Evolutionary conservation across 306 rosid genomes (phyloP).

Genomic region (Betula pendula): DNA sequence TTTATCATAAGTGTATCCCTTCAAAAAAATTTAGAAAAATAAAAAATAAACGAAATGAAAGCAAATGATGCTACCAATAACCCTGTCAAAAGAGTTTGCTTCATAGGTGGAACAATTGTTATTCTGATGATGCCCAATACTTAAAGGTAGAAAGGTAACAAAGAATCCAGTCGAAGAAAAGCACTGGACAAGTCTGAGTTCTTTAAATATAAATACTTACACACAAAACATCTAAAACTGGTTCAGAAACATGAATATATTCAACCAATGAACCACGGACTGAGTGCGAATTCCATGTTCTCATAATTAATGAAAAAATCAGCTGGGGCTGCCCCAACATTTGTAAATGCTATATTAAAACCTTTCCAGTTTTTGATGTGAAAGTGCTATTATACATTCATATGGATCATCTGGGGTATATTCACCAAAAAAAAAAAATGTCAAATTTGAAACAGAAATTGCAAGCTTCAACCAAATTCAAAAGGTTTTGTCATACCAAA

Average conservation of each 20-base stretch:
- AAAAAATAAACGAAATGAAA: neutral
- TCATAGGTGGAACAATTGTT: neutral
- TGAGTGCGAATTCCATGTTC: neutral
- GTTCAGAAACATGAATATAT: neutral
- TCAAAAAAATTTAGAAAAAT: neutral
- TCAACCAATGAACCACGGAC: neutral
- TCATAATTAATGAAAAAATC: neutral
- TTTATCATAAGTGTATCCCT: neutral
- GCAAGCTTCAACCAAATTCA: neutral
- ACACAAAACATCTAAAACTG: neutral
- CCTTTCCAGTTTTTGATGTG: neutral
- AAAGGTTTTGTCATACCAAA: slow-evolving; percentile 3
- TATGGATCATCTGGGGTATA: neutral
- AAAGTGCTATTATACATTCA: neutral
- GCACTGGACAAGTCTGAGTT: no score
- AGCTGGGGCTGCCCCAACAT: neutral
- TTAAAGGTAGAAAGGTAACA: no score
- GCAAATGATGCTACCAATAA: neutral
- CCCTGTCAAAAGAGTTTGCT: neutral
- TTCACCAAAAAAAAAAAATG: neutral
- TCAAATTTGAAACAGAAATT: neutral
- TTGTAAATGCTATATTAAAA: neutral
- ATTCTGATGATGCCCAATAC: no score
- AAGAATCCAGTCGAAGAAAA: no score
- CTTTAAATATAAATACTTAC: no score